A percentile compares a stretch with the other conserved stretches of the same genome.
phyloP scores from a whole-genome alignment of 2,329 filamentous ascomycete genomes.

The Ascochyta clinopodiicola region DNA sequence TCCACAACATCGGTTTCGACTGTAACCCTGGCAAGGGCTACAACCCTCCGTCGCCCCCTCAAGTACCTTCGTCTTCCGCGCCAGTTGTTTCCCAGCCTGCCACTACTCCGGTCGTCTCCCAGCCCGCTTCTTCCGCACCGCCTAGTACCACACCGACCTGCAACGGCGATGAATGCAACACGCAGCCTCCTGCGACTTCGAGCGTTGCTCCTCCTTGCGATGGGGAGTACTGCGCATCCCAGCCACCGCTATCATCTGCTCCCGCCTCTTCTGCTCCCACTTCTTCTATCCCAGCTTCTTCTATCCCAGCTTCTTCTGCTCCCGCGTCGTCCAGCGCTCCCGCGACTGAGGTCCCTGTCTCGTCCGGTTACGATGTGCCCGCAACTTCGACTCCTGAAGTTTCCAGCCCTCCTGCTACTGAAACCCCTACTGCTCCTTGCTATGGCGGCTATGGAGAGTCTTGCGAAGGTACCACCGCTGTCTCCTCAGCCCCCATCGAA shows the following conservation, averaged over 20 bases:
- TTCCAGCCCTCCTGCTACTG: conserved; percentile 10
- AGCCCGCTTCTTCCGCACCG: conserved; percentile 12
- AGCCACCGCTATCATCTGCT: conserved; percentile 2
- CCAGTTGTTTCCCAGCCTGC: conserved; percentile 13
- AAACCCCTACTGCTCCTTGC: conserved; percentile 13
- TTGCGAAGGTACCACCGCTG: conserved; percentile 5
- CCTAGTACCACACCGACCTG: conserved; percentile 14
- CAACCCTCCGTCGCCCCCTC: conserved; percentile 28
- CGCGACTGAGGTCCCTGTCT: background rate
- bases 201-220: background rate
- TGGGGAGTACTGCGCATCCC: background rate
- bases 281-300: background rate
- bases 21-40: conserved; percentile 57
- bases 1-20: conserved; percentile 78
- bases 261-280: background rate
- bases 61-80: conserved; percentile 19
- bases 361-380: too few relatives aligned
- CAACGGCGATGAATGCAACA: conserved; percentile 9
- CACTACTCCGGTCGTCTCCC: conserved; percentile 7
- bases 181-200: conserved; percentile 12
- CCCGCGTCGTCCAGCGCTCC: background rate
- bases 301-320: background rate
- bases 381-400: conserved; percentile 11
- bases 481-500: conserved; percentile 9
- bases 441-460: conserved; percentile 10